Conservation (phyloP, 1,284 basidiomycete genomes). For the Ustilago esculenta region DNA sequence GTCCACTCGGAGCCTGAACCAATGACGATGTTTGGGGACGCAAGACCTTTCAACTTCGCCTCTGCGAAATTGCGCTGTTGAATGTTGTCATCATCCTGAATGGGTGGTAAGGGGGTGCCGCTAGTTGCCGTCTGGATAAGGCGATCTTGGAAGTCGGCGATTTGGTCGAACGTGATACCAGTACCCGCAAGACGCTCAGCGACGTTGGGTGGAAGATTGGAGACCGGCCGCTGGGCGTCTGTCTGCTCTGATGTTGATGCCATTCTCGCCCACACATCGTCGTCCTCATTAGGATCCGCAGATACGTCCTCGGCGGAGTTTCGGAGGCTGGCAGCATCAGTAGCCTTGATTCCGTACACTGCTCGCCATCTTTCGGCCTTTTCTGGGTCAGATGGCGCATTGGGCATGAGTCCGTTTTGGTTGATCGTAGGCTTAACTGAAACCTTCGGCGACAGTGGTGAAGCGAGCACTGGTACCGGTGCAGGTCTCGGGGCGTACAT, state of each 20-base stretch:
- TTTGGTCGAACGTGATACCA: conserved; percentile 52
- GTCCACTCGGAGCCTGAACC: conserved; percentile 15
- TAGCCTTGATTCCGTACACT: conserved; percentile 34
- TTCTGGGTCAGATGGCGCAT: conserved; percentile 30
- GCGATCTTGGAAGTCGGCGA: conserved; percentile 50
- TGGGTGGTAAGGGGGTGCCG: conserved; percentile 17
- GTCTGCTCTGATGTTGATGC: conserved; percentile 16
- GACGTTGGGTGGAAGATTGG: conserved; percentile 24
- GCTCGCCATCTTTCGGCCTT: conserved; percentile 42
- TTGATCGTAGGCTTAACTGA: neutral
- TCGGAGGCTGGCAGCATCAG: conserved; percentile 30
- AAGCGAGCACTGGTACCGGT: conserved; percentile 5
- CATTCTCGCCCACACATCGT: conserved; percentile 58
- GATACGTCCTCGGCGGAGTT: conserved; percentile 27
- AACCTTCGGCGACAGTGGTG: conserved; percentile 1
- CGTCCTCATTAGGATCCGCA: conserved; percentile 29
- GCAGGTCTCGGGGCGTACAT: conserved; percentile 24
- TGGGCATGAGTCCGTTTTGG: conserved; percentile 27
- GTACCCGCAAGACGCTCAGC: conserved; percentile 41
- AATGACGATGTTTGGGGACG: conserved; percentile 31
- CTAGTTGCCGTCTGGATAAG: conserved; percentile 46
- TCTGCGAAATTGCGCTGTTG: conserved; percentile 26
- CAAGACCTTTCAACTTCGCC: conserved; percentile 39
- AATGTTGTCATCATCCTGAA: conserved; percentile 1
- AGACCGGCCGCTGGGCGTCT: conserved; percentile 19